Conservation (phyloP, 2,329 filamentous ascomycete species). For the Claviceps paspali region DNA sequence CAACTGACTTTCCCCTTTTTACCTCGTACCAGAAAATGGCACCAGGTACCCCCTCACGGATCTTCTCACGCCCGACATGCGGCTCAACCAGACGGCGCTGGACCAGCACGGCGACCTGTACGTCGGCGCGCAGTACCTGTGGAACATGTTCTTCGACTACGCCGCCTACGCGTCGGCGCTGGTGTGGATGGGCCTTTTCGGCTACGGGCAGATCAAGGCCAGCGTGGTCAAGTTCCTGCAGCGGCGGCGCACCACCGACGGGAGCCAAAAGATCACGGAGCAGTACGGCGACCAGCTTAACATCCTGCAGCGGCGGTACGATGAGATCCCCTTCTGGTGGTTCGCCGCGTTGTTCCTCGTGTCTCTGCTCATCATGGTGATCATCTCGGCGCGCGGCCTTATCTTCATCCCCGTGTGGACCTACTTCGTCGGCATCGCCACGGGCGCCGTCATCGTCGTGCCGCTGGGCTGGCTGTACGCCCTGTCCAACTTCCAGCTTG, state of each 20-base stretch:
- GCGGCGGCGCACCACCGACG: slow-evolving; percentile 16
- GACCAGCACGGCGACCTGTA: slow-evolving; percentile 37
- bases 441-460: slow-evolving; percentile 38
- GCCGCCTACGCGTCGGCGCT: slow-evolving; percentile 42
- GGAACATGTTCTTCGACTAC: slow-evolving; percentile 45
- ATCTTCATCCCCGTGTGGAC: slow-evolving; percentile 47
- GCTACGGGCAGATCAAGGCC: slow-evolving; percentile 29
- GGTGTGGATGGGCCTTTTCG: slow-evolving; percentile 43
- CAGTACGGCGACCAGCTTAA: slow-evolving; percentile 45
- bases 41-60: slow-evolving; percentile 18
- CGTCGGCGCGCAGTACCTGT: slow-evolving; percentile 40
- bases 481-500: slow-evolving; percentile 36
- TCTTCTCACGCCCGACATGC: slow-evolving; percentile 18
- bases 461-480: slow-evolving; percentile 45
- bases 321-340: slow-evolving; percentile 42
- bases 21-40: slow-evolving; percentile 16
- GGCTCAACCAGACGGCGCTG: slow-evolving; percentile 33
- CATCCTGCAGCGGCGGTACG: slow-evolving; percentile 32
- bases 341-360: slow-evolving; percentile 33
- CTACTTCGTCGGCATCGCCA: slow-evolving; percentile 39
- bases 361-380: slow-evolving; percentile 33
- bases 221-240: slow-evolving; percentile 28
- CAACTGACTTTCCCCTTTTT: background rate
- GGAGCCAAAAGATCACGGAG: slow-evolving; percentile 30
- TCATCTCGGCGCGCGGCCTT: slow-evolving; percentile 32